phyloP scores from a whole-genome alignment of 108 stramenopile species.

The Nitzschia sp. region DNA sequence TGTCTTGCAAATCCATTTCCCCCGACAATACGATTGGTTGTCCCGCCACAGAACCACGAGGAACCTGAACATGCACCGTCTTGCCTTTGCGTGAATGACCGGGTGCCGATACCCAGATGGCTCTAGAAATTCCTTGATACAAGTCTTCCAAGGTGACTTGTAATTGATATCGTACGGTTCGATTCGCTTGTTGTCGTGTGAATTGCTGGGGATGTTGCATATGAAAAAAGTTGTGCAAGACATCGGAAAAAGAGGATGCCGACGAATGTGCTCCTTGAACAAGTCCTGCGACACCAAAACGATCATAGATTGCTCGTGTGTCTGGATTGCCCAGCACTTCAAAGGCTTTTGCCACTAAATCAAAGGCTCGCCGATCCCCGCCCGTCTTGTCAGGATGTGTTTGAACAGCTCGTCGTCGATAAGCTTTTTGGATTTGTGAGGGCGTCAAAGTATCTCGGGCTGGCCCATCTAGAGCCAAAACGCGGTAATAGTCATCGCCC shows the following conservation, averaged over 20 bases:
- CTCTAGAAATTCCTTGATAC: slow-evolving; percentile 59
- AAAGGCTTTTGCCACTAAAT: slow-evolving; percentile 93
- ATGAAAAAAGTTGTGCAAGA: background rate
- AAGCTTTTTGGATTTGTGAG: slow-evolving; percentile 83
- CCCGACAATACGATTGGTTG: slow-evolving; percentile 63
- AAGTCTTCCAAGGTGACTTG: slow-evolving; percentile 83
- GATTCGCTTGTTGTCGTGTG: no score
- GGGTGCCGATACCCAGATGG: slow-evolving; percentile 54
- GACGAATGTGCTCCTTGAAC: no score
- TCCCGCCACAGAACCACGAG: slow-evolving; percentile 57
- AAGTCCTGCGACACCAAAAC: slow-evolving; percentile 81
- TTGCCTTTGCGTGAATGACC: slow-evolving; percentile 40
- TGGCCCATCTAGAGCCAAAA: slow-evolving; percentile 42
- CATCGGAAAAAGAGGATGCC: background rate
- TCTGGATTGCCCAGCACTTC: slow-evolving; percentile 90
- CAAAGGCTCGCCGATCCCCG: slow-evolving; percentile 81
- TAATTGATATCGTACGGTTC: slow-evolving; percentile 67
- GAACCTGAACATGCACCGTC: slow-evolving; percentile 60
- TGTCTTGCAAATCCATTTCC: slow-evolving; percentile 59
- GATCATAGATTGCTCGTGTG: slow-evolving; percentile 90
- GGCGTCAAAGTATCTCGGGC: slow-evolving; percentile 4
- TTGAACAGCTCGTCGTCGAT: slow-evolving; percentile 82
- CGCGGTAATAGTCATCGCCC: slow-evolving; percentile 44
- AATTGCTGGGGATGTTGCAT: no score
- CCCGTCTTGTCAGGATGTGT: slow-evolving; percentile 95